Conservation (phyloP, 139 green algal species). For the Astrephomene gubernaculifera region DNA sequence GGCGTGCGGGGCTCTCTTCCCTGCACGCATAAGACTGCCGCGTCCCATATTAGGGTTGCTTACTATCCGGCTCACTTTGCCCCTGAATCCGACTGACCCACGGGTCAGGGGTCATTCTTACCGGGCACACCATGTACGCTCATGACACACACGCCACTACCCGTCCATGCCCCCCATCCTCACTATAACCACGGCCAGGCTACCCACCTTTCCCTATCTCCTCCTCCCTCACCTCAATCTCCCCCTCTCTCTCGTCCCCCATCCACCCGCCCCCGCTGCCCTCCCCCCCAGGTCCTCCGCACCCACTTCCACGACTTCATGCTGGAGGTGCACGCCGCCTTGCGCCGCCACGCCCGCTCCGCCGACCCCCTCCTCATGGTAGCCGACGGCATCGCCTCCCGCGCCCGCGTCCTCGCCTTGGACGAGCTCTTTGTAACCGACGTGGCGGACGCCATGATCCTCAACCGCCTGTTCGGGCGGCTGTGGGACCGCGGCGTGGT, state of each 20-base stretch:
- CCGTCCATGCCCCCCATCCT: no score
- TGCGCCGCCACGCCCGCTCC: conserved; percentile 38
- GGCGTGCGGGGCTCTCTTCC: no score
- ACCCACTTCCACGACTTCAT: conserved; percentile 99
- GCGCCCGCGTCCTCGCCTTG: conserved; percentile 84
- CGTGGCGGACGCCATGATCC: conserved; percentile 95
- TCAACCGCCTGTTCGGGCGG: conserved; percentile 85
- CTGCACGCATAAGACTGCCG: no score
- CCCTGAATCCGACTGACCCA: no score
- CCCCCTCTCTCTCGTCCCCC: no score
- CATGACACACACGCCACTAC: no score
- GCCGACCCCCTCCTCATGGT: conserved; percentile 83
- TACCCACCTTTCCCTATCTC: neutral
- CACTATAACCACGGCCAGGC: no score
- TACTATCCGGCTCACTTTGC: no score
- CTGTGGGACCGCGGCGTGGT: conserved; percentile 85
- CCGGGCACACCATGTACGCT: no score
- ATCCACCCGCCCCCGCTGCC: no score
- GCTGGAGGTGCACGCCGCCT: conserved; percentile 71
- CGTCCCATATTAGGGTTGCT: no score
- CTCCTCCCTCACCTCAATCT: neutral
- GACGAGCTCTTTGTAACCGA: conserved; percentile 99
- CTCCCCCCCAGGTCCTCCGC: conserved; percentile 71
- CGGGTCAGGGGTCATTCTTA: no score
- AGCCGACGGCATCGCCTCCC: conserved; percentile 48